A percentile compares a stretch with the other conserved stretches of the same genome.
These are phyloP conservation scores for Chrysoporthe austroafricana DNA, from an alignment of 2,329 filamentous ascomycete species.

Conservation along the genomic window DNA sequence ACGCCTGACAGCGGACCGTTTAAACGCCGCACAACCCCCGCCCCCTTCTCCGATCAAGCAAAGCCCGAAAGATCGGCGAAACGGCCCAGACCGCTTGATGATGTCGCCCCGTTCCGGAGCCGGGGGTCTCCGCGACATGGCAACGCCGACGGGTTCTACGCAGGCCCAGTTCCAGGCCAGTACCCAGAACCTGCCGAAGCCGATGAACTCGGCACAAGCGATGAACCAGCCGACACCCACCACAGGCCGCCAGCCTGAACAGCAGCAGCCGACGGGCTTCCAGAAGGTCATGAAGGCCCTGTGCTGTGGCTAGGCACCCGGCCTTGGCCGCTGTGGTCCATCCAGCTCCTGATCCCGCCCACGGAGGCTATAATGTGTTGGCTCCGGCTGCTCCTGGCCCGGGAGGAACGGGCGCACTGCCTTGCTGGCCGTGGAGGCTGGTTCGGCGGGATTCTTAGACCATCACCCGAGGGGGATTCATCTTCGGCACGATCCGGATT, in stretches of 20 bases:
- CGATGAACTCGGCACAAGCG: slow-evolving; percentile 63
- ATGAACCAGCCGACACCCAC: slow-evolving; percentile 61
- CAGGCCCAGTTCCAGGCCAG: slow-evolving; percentile 97
- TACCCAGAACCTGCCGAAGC: slow-evolving; percentile 79
- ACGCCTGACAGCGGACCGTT: slow-evolving; percentile 79
- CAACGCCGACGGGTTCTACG: slow-evolving; percentile 86
- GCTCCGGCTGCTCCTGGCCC: slow-evolving; percentile 7
- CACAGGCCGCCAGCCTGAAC: slow-evolving; percentile 62
- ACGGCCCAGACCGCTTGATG: slow-evolving; percentile 72
- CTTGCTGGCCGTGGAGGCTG: slow-evolving; percentile 17
- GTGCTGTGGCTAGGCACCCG: slow-evolving; percentile 74
- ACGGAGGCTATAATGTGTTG: slow-evolving; percentile 19
- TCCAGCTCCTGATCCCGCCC: slow-evolving; percentile 15
- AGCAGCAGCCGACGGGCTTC: slow-evolving; percentile 75
- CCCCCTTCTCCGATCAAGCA: slow-evolving; percentile 83
- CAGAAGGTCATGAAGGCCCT: slow-evolving; percentile 92
- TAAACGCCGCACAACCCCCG: slow-evolving; percentile 92
- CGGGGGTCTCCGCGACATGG: slow-evolving; percentile 74
- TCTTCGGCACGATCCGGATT: slow-evolving; percentile 28
- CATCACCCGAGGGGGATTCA: slow-evolving; percentile 24
- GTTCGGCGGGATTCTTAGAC: slow-evolving; percentile 23
- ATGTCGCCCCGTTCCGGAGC: slow-evolving; percentile 77
- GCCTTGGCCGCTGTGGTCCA: slow-evolving; percentile 30
- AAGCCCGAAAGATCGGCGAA: slow-evolving; percentile 78
- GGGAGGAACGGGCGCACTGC: slow-evolving; percentile 14